These are phyloP conservation scores for Akanthomyces dipterigenus DNA, from an alignment of 2,329 filamentous ascomycete species.

Conservation along the genomic window DNA sequence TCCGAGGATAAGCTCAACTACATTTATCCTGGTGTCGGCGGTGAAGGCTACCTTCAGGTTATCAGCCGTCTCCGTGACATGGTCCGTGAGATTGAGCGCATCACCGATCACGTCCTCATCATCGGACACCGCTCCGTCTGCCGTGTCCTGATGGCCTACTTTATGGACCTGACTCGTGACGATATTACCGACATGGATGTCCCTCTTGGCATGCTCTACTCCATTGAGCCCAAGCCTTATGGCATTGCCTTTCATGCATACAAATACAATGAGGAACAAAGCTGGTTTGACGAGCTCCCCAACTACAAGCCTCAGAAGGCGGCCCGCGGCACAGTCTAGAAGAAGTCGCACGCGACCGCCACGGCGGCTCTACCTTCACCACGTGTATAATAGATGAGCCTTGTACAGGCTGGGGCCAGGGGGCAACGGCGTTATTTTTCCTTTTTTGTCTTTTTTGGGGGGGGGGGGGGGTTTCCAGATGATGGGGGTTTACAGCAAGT, in stretches of 20 bases:
- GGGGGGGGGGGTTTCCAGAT: not conserved
- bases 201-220: conserved; percentile 87
- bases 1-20: conserved; percentile 87
- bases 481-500: not conserved
- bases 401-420: not conserved
- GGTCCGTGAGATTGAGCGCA: conserved; percentile 94
- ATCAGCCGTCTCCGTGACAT: conserved; percentile 93
- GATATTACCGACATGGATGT: conserved; percentile 94
- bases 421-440: not conserved
- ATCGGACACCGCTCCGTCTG: conserved; percentile 90
- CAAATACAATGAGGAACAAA: conserved; percentile 69
- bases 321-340: conserved; percentile 20
- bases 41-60: conserved; percentile 93
- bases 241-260: conserved; percentile 97
- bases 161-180: conserved; percentile 83
- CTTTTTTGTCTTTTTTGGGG: not conserved
- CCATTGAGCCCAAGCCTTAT: conserved; percentile 95
- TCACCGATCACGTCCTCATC: conserved; percentile 89
- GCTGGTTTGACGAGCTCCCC: conserved; percentile 81
- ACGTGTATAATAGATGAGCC: conserved; percentile 7
- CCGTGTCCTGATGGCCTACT: conserved; percentile 90
- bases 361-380: not conserved
- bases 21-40: conserved; percentile 91
- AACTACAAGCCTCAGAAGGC: conserved; percentile 67
- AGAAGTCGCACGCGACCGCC: not conserved